Evolutionary conservation across 1,139 yeast genomes (phyloP), one percentile per base, ranked within the genome.

Genomic region (Yamadazyma taylorii): DNA sequence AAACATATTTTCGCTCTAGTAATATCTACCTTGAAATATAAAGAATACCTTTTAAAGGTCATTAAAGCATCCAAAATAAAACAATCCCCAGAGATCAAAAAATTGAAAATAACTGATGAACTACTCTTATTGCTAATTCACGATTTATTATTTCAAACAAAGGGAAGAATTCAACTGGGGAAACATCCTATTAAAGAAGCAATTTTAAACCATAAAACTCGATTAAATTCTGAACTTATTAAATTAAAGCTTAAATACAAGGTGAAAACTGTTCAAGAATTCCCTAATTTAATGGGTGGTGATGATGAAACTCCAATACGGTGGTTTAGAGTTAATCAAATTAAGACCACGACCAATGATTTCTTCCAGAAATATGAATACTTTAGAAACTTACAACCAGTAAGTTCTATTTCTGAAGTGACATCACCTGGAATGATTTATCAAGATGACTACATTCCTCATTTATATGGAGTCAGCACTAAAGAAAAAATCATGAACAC

Each of bases 131-230:
- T 92, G 13, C 63, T 92, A 60, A 81, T 84, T 1, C 95, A 92
- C 55, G 98, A 92, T 62, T 65, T 89, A 40, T 60, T 92, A 6
- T 74, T 92, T 43, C 78, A 94, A 5, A 75, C 80, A 43, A 73
- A 79, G 22, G 95, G 95, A 8, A 66, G 97, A 44, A 85, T 92
- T 41, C 94, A 88, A 54, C 84, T 89, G 72, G 95, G 95, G 5
- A 89, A 89, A 51, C 90, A 85, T 43, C 87, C 92, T 0, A 72
- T 88, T 41, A 92, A 92, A 54, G 95, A 86, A 35, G 85, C 88
- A 5, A 72, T 92, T 12, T 65, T 92, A 38, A 73, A 78, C 41
- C 84, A 88, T 56, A 86, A 84, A 61, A 82, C 95, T 0, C 66
- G 97, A 48, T 64, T 92, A 33, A 80, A 78, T 46, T 92, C 95